Percentiles rank a stretch among this genome's conserved stretches.
Conservation (phyloP, 1,284 basidiomycete species). For the Apiotrichum akiyoshidainum region DNA sequence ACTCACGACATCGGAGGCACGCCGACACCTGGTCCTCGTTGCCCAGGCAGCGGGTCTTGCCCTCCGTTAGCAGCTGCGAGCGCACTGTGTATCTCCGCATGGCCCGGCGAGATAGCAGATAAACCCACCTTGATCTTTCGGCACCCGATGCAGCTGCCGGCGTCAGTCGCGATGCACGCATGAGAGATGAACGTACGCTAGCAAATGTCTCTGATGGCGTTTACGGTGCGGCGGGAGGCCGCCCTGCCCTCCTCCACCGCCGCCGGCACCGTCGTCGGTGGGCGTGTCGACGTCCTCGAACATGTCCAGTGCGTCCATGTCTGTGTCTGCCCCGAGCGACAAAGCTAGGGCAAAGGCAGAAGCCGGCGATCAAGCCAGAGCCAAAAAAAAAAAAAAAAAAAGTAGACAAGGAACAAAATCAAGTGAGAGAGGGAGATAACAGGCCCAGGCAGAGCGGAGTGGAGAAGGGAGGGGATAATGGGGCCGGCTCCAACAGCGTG, state of each 20-base stretch:
- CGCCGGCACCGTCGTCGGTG: not conserved
- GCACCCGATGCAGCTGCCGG: not conserved
- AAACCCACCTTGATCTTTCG: slow-evolving; percentile 3
- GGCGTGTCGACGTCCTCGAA: not conserved
- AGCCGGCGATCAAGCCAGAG: no score
- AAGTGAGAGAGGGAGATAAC: no score
- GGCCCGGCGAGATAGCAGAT: no score
- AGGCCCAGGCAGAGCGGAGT: no score
- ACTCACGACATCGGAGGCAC: slow-evolving; percentile 8
- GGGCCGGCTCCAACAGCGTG: no score
- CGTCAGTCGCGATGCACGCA: not conserved
- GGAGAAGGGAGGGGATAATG: no score
- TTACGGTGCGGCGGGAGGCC: slow-evolving; percentile 1
- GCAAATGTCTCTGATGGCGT: slow-evolving; percentile 5
- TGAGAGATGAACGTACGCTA: not conserved
- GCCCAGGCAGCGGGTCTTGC: slow-evolving; percentile 7
- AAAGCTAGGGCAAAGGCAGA: no score
- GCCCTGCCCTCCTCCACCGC: not conserved
- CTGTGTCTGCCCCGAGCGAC: no score
- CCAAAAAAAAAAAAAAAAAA: no score
- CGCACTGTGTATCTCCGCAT: no score
- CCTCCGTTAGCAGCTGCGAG: no score
- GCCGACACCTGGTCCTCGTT: slow-evolving; percentile 7
- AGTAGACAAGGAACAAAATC: no score
- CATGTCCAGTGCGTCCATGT: not conserved